Evolutionary conservation across 257 asterid genomes (phyloP), one percentile per base, ranked within the genome.

Genomic region (Solanum chilense): DNA sequence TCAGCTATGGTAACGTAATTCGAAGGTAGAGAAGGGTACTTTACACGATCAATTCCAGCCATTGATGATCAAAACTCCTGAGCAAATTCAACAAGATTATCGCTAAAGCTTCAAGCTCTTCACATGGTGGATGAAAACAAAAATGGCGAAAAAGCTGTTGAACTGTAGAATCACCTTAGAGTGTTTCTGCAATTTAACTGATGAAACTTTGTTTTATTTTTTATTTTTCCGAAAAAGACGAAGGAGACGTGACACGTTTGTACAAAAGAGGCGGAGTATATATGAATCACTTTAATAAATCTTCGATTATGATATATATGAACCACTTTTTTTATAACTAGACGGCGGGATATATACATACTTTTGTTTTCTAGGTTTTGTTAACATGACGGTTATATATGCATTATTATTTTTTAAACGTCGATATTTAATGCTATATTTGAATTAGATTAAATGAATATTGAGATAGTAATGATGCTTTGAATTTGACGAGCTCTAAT

Each of bases 1-100:
- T 92, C 91, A 49, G 87, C 91, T 1, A 93, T 69, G n/a, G 98
- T 88, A 21, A 96, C 95, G 89, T 94, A 96, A 86, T 91, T 90
- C 3, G 96, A 86, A 13, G 98, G 98, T 45, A 96, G 86, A 58
- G 91, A 82, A n/a, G 92, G 90, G 69, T 87, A 80, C 31, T 86
- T 91, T 39, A 44, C 84, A 20, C 20, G 37, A 81, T 47, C 25
- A 49, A 37, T 4, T 33, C 60, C 85, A 81, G 70, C 29, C 85
- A 81, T 81, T 49, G 69, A 81, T 2, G 85, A 49, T 16, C 42
- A 42, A 3, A 74, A n/a, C 31, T 12, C 45, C 6, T 25, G 5
- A 44, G 27, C 39, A 78, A 77, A 64, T 20, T 15, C 56, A 47
- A 11, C 39, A 81, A 49, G 29, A 49, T 8, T 52, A 6, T 11